Evolutionary conservation across 1,139 yeast species (phyloP), one percentile per base, ranked within the genome.

Genomic region (Candida labiduridarum): DNA sequence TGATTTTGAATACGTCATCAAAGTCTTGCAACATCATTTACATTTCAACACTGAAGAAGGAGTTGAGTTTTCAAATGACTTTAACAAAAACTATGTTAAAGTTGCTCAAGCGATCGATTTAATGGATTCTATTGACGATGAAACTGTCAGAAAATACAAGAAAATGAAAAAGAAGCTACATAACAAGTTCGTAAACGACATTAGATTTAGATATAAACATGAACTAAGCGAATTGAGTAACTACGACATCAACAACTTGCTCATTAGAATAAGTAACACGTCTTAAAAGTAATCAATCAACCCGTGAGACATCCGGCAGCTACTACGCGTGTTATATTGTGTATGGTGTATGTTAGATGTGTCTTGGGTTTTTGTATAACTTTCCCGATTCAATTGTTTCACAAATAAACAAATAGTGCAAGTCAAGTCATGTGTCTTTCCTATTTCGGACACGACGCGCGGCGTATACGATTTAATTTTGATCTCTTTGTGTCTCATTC

Each of bases 1-100:
- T 4, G 96, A 89, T 63, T 69, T 85, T 36, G 63, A 67, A 1
- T 74, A 74, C 36, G 54, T 87, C n/a, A 72, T 76, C 56, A 60
- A 65, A 2, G 56, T 68, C 31, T 61, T 87, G 48, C 66, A 63
- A 2, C 54, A 48, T 7, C 56, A 56, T 9, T 58, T 74, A 25
- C 56, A 56, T 49, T 63, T 56, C 22, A 52, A 49, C 38, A 46
- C 43, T 10, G 22, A 19, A 12, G 44, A 47, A 7, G 46, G 44
- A 12, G 48, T 42, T 11, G 54, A 53, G 1, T 62, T 56, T 48
- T 57, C 69, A 12, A 71, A 71, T 41, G 56, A 56, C 64, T 39
- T 60, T 59, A 62, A 76, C 52, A 59, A 59, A 39, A 69, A 66
- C 14, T 71, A 57, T 52, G 59, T 61, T 31, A 65, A 63, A 56